Evolutionary conservation across 2,329 filamentous ascomycete genomes (phyloP).

Genomic region (Aspergillus costaricaensis): DNA sequence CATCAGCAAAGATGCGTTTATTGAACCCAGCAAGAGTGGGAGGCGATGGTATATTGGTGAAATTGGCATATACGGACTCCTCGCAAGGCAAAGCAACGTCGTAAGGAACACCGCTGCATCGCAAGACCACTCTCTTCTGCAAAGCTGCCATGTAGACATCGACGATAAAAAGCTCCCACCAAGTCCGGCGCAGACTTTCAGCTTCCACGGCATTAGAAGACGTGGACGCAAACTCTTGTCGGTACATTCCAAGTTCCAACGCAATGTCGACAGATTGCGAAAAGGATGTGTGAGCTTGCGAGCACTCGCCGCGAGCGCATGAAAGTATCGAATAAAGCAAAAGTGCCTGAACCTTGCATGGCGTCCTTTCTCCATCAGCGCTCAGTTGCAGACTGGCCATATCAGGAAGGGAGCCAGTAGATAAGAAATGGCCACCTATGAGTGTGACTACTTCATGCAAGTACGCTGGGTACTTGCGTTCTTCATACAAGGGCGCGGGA

Average conservation of each 20-base stretch:
- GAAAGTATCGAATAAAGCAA: conserved; percentile 40
- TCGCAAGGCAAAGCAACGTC: conserved; percentile 77
- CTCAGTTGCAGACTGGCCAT: conserved; percentile 12
- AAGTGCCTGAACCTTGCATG: conserved; percentile 41
- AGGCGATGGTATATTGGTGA: conserved; percentile 59
- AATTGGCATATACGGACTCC: conserved; percentile 58
- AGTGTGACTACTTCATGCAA: conserved; percentile 55
- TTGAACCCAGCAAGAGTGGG: conserved; percentile 59
- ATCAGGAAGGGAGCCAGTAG: conserved; percentile 24
- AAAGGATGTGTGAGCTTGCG: conserved; percentile 48
- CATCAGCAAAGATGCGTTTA: conserved; percentile 64
- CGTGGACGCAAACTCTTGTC: conserved; percentile 56
- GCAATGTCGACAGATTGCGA: conserved; percentile 68
- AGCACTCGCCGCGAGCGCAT: conserved; percentile 37
- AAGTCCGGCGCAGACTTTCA: conserved; percentile 82
- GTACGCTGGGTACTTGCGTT: conserved; percentile 46
- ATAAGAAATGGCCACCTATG: conserved; percentile 54
- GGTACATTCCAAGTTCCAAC: conserved; percentile 73
- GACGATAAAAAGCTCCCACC: conserved; percentile 78
- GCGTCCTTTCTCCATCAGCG: conserved; percentile 22
- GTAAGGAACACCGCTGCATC: conserved; percentile 67
- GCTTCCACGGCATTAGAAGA: conserved; percentile 57
- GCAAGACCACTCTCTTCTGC: conserved; percentile 49
- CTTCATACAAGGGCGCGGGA: conserved; percentile 43
- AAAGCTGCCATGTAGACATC: conserved; percentile 81